A percentile compares a stretch with the other conserved stretches of the same genome.
These are phyloP conservation scores for Zasmidium angulare DNA, from an alignment of 2,329 filamentous ascomycete genomes.

Conservation along the genomic window DNA sequence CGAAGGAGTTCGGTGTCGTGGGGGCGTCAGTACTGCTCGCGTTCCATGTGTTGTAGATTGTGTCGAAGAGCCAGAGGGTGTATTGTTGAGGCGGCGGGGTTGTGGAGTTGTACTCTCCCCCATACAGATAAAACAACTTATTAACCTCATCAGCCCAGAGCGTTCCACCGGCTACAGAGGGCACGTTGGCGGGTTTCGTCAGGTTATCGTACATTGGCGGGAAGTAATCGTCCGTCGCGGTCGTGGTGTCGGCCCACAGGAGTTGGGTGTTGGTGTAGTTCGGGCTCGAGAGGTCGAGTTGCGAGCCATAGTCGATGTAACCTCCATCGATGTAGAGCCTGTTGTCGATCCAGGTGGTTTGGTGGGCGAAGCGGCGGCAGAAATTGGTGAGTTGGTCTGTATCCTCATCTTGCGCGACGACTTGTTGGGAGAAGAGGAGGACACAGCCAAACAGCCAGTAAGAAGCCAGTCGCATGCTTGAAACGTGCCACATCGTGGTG, in stretches of 20 bases:
- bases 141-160: constrained; percentile 64
- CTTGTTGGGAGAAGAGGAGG: neutral
- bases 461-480: neutral
- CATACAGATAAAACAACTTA: constrained; percentile 63
- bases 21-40: constrained; percentile 39
- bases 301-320: constrained; percentile 35
- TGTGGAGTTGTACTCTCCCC: constrained; percentile 53
- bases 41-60: constrained; percentile 58
- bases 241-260: neutral
- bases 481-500: neutral
- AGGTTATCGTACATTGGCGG: constrained; percentile 48
- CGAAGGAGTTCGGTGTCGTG: constrained; percentile 49
- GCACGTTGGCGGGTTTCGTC: constrained; percentile 52
- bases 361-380: constrained; percentile 53
- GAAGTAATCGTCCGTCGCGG: constrained; percentile 38
- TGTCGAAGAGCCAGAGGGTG: constrained; percentile 59
- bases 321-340: constrained; percentile 65
- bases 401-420: neutral
- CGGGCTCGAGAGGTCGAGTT: neutral
- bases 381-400: constrained; percentile 54
- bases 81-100: constrained; percentile 45
- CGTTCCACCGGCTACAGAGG: constrained; percentile 49
- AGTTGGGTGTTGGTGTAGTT: constrained; percentile 3
- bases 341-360: constrained; percentile 59
- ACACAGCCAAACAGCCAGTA: neutral